These are phyloP conservation scores for Heritiera fomes DNA, from an alignment of 345 rosid species.

Conservation along the genomic window DNA sequence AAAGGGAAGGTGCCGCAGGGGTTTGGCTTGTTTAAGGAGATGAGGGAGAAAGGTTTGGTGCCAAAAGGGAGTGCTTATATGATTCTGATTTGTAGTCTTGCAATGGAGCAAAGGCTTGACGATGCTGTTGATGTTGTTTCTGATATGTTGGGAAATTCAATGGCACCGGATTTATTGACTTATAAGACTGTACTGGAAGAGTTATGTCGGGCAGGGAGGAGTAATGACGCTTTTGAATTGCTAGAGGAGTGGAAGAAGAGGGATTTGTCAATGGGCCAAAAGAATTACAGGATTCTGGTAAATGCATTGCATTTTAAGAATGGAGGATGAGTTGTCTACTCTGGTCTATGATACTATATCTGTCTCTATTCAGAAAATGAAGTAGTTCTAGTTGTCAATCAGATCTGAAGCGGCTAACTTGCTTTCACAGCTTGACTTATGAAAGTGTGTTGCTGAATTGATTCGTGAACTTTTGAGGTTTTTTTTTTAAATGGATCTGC, in stretches of 20 bases:
- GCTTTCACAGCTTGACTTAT: neutral
- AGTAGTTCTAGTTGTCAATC: neutral
- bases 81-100: constrained; percentile 83
- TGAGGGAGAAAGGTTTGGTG: constrained; percentile 62
- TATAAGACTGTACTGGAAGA: constrained; percentile 79
- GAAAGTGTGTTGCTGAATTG: neutral
- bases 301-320: constrained; percentile 48
- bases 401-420: neutral
- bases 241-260: constrained; percentile 73
- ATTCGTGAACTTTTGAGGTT: neutral
- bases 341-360: neutral
- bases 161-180: constrained; percentile 74
- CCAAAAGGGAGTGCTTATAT: constrained; percentile 61
- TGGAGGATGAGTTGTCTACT: constrained; percentile 35
- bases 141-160: constrained; percentile 66
- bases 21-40: constrained; percentile 74
- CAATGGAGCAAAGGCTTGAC: constrained; percentile 49
- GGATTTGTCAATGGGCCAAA: constrained; percentile 69
- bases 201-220: constrained; percentile 69
- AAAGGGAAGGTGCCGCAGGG: constrained; percentile 69
- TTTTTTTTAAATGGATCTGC: neutral
- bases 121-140: constrained; percentile 54
- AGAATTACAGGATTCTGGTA: constrained; percentile 58
- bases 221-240: constrained; percentile 63
- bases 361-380: neutral